These are phyloP conservation scores for Aspergillus pseudoviridinutans DNA, from an alignment of 2,329 filamentous ascomycete genomes.

Conservation along the genomic window DNA sequence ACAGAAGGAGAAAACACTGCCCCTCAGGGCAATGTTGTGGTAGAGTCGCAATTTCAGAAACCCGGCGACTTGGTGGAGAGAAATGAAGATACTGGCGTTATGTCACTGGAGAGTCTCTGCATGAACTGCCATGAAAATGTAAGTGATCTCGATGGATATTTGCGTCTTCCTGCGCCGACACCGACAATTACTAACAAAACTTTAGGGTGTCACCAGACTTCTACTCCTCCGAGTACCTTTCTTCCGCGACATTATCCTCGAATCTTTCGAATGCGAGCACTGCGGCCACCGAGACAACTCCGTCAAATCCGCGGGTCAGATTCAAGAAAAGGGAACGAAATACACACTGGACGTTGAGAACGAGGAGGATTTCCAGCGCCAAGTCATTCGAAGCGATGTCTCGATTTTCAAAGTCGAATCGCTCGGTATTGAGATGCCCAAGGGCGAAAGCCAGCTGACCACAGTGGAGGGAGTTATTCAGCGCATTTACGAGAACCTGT, in stretches of 20 bases:
- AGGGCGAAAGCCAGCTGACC: conserved; percentile 84
- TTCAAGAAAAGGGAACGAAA: conserved; percentile 81
- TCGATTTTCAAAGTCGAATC: conserved; percentile 84
- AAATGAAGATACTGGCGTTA: conserved; percentile 41
- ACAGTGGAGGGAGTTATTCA: conserved; percentile 87
- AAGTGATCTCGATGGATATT: conserved; percentile 41
- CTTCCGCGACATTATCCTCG: conserved; percentile 95
- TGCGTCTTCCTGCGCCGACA: background rate
- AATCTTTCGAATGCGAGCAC: conserved; percentile 91
- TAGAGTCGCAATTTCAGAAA: conserved; percentile 36
- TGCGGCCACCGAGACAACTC: conserved; percentile 90
- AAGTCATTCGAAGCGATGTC: conserved; percentile 88
- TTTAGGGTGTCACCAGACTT: conserved; percentile 74
- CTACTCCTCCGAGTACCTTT: conserved; percentile 91
- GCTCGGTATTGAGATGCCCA: conserved; percentile 86
- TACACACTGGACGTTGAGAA: conserved; percentile 77
- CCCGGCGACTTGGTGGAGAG: conserved; percentile 36
- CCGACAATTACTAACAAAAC: conserved; percentile 9
- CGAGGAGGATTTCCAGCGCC: conserved; percentile 71
- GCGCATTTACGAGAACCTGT: conserved; percentile 75
- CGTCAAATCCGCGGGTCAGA: conserved; percentile 85
- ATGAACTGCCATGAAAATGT: conserved; percentile 84
- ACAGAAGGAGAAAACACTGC: conserved; percentile 15
- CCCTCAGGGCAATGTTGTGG: conserved; percentile 12
- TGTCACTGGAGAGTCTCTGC: conserved; percentile 65